Evolutionary conservation across 345 rosid species (phyloP), one percentile per base, ranked within the genome.

Genomic region (Euphorbia tirucalli): DNA sequence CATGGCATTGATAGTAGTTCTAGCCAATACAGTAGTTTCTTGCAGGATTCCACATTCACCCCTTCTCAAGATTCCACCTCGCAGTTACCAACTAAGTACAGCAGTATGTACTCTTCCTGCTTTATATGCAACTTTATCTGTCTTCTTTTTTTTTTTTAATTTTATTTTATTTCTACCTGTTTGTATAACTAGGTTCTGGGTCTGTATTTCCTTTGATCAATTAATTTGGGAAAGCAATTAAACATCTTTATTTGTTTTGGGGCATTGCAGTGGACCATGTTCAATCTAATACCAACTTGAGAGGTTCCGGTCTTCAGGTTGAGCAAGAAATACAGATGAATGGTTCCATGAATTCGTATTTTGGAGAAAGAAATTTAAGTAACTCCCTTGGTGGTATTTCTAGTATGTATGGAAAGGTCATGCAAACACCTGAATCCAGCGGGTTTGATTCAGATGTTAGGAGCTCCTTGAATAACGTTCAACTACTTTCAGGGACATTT

Each of bases 351-450:
- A 76, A 52, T 74, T 77, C 78, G 58, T 66, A 75, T 66, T 27
- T 74, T 37, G 84, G 65, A 71, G 74, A 81, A 73, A 79, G 83
- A 80, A 87, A 78, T 74, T 78, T 82, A 68, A 82, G 85, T 64
- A 68, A 78, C 68, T 75, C 83, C 70, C 75, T 69, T 50, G 71
- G 80, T 70, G 81, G 75, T 73, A 83, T 85, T 72, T 68, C 77
- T 69, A 72, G 64, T 50, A 61, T 77, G 59, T 79, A 84, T 8
- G 77, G 57, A 71, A 61, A 71, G 66, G 54, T 84, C 55, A 64
- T 67, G 60, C 84, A 78, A 54, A 48, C 75, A 72, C 79, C 86
- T 74, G 89, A 85, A 70, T 68, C 87, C 59, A 74, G 85, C 66
- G 80, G 81, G 76, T 85, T 61, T 56, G 49, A 62, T 75, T 85